A percentile compares a stretch with the other conserved stretches of the same genome.
Evolutionary conservation across 371 early-diverging fungal genomes (phyloP).

Genomic region (Conidiobolus incongruus): DNA sequence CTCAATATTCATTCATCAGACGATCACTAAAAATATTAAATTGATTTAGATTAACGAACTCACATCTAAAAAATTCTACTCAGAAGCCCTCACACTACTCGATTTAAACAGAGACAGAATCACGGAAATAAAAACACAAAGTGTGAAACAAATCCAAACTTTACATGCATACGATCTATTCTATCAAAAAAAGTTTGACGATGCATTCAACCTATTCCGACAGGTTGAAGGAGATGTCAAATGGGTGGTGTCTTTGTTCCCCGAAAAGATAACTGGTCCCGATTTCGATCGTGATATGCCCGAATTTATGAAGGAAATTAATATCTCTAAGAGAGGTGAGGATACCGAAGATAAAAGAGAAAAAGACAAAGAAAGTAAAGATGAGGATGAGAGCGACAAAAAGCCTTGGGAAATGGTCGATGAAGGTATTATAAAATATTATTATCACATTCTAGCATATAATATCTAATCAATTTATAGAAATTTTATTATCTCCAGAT

Average conservation of each 20-base stretch:
- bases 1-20: too few species aligned
- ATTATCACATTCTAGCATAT: too few species aligned
- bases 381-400: background rate
- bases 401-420: slow-evolving; percentile 8
- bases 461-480: too few species aligned
- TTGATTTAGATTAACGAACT: slow-evolving; percentile 31
- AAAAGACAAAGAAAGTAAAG: background rate
- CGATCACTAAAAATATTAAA: too few species aligned
- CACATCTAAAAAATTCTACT: slow-evolving; percentile 7
- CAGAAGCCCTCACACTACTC: slow-evolving; percentile 9
- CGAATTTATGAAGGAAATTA: slow-evolving; percentile 4
- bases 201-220: slow-evolving; percentile 47
- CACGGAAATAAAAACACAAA: background rate
- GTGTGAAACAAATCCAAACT: slow-evolving; percentile 33
- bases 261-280: too few species aligned
- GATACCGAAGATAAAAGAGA: background rate
- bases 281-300: slow-evolving; percentile 9
- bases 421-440: too few species aligned
- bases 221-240: too few species aligned
- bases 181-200: slow-evolving; percentile 45
- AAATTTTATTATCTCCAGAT: too few species aligned
- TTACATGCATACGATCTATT: slow-evolving; percentile 74
- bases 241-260: too few species aligned
- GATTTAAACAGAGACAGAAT: slow-evolving; percentile 2
- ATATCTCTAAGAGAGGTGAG: background rate